phyloP scores from a whole-genome alignment of 2,329 filamentous ascomycete species.

The Colletotrichum scovillei region DNA sequence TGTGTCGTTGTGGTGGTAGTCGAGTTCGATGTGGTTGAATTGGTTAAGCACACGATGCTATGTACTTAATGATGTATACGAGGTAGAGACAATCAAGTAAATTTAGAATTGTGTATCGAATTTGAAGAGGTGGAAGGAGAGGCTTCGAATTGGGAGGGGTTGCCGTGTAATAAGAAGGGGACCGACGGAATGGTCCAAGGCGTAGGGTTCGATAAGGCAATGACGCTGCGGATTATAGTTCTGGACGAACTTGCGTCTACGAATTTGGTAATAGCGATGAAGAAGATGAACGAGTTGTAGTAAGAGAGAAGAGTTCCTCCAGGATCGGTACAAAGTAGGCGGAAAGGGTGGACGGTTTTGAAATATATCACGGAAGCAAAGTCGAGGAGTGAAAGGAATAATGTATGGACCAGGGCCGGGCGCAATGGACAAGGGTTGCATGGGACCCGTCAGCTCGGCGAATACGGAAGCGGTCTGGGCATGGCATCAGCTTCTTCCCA shows the following conservation, averaged over 20 bases:
- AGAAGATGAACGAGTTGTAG: constrained; percentile 2
- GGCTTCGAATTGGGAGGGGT: background rate
- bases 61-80: background rate
- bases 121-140: background rate
- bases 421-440: constrained; percentile 29
- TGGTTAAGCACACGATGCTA: no score
- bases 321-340: background rate
- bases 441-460: constrained; percentile 34
- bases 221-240: constrained; percentile 18
- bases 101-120: background rate
- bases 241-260: constrained; percentile 29
- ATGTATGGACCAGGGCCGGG: constrained; percentile 32
- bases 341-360: constrained; percentile 32
- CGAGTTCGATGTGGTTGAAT: background rate
- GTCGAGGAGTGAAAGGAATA: constrained; percentile 26
- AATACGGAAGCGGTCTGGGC: constrained; percentile 36
- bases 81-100: background rate
- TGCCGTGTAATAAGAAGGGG: constrained; percentile 12
- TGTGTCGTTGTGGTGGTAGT: background rate
- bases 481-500: constrained; percentile 34
- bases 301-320: constrained; percentile 14
- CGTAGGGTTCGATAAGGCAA: constrained; percentile 16
- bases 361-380: constrained; percentile 35
- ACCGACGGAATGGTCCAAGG: background rate
- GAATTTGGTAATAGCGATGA: background rate